A percentile compares a stretch with the other conserved stretches of the same genome.
Conservation (phyloP, 176 grass and related monocot species). For the Aechmea fasciata region DNA sequence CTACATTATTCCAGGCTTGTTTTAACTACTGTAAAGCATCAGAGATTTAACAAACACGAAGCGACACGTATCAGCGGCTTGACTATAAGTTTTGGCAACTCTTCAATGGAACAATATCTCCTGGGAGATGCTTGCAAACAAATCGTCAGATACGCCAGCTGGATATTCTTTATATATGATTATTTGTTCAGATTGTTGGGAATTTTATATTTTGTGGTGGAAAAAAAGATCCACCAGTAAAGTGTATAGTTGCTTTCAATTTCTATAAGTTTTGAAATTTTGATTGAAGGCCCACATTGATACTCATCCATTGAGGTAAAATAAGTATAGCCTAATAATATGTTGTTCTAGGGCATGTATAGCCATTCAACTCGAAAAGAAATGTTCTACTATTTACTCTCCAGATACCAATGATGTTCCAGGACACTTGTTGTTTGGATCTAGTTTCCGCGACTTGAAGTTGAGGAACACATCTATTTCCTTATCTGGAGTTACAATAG, state of each 20-base stretch:
- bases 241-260: constrained; percentile 1
- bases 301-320: constrained; percentile 10
- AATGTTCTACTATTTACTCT: constrained; percentile 9
- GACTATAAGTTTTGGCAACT: background rate
- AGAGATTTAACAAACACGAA: background rate
- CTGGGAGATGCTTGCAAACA: background rate
- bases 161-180: background rate
- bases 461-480: no score
- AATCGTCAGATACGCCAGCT: background rate
- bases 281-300: background rate
- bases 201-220: background rate
- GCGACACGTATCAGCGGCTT: background rate
- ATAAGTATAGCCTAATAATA: constrained; percentile 12
- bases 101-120: background rate
- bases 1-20: background rate
- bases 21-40: background rate
- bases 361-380: background rate
- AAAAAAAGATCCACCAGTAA: background rate
- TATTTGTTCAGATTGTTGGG: background rate
- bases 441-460: no score
- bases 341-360: constrained; percentile 3
- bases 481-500: no score
- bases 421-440: no score
- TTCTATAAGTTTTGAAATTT: constrained; percentile 1
- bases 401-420: background rate